Conservation (phyloP, 352 stramenopile genomes). For the Phytophthora kernoviae region DNA sequence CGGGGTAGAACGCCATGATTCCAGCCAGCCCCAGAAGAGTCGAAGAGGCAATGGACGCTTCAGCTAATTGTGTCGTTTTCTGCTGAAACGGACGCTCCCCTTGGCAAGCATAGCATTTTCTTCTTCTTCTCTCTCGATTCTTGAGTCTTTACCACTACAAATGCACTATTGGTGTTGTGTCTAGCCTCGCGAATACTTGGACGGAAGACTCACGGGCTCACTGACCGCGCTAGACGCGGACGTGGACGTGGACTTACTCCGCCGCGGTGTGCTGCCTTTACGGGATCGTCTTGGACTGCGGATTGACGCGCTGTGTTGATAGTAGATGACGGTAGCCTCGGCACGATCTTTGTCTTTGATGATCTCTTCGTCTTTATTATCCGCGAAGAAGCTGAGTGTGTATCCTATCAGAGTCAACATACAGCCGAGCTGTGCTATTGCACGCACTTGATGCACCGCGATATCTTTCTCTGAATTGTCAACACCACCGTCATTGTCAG, state of each 20-base stretch:
- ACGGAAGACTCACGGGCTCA: constrained; percentile 19
- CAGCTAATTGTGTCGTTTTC: too few relatives aligned
- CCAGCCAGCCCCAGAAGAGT: background rate
- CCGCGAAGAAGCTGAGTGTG: constrained; percentile 58
- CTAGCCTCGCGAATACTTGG: background rate
- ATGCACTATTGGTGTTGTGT: too few relatives aligned
- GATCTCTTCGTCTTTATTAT: constrained; percentile 47
- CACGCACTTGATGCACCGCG: constrained; percentile 59
- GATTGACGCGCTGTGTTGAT: constrained; percentile 33
- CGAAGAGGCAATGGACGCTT: background rate
- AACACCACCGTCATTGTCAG: constrained; percentile 1
- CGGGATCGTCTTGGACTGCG: constrained; percentile 17
- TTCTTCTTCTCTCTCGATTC: too few relatives aligned
- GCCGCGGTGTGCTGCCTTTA: constrained; percentile 14
- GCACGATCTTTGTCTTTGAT: constrained; percentile 35
- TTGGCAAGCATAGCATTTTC: too few relatives aligned
- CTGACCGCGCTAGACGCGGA: constrained; percentile 17
- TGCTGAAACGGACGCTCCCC: too few relatives aligned
- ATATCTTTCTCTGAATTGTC: constrained; percentile 41
- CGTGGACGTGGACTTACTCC: constrained; percentile 28
- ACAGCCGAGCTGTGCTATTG: constrained; percentile 58
- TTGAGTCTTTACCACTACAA: too few relatives aligned
- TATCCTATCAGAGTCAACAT: constrained; percentile 64
- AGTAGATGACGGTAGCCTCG: constrained; percentile 21
- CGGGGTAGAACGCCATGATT: constrained; percentile 66